Conservation (phyloP, 129 eudicot genomes). For the Lactuca sativa region DNA sequence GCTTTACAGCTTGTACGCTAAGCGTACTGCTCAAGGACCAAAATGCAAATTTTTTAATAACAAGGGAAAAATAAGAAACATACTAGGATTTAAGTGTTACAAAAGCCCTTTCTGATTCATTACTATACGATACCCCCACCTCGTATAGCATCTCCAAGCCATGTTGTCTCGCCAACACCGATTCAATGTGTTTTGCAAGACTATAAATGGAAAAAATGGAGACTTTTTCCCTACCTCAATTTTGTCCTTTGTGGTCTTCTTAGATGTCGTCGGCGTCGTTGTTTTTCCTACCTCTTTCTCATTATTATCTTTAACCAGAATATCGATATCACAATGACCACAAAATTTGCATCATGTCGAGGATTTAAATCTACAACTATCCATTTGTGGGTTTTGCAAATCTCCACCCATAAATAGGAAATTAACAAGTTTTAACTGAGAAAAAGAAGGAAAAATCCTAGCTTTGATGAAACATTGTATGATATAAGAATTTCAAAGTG, state of each 20-base stretch:
- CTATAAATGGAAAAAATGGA: constrained; percentile 73
- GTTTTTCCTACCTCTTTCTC: constrained; percentile 13
- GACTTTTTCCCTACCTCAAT: constrained; percentile 49
- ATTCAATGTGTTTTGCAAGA: constrained; percentile 88
- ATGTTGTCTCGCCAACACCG: constrained; percentile 60
- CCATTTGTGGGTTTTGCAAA: constrained; percentile 39
- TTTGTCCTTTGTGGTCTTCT: constrained; percentile 16
- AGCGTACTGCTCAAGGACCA: too few species aligned
- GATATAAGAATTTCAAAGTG: constrained; percentile 14
- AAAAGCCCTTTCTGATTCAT: constrained; percentile 34
- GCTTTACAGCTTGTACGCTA: too few species aligned
- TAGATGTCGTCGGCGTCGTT: constrained; percentile 1
- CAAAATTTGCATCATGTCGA: constrained; percentile 36
- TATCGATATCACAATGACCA: constrained; percentile 29
- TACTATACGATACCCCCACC: constrained; percentile 56
- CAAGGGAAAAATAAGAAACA: too few species aligned
- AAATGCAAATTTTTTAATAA: too few species aligned
- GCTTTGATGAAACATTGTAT: constrained; percentile 25
- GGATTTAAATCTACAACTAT: constrained; percentile 60
- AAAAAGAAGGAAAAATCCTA: neutral
- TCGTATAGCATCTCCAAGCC: constrained; percentile 75
- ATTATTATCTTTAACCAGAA: constrained; percentile 18
- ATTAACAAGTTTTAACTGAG: neutral
- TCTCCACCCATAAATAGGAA: constrained; percentile 18
- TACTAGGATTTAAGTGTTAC: too few species aligned